Evolutionary conservation across 495 filamentous ascomycete genomes (phyloP).

Genomic region (Friedmanniomyces endolithicus): DNA sequence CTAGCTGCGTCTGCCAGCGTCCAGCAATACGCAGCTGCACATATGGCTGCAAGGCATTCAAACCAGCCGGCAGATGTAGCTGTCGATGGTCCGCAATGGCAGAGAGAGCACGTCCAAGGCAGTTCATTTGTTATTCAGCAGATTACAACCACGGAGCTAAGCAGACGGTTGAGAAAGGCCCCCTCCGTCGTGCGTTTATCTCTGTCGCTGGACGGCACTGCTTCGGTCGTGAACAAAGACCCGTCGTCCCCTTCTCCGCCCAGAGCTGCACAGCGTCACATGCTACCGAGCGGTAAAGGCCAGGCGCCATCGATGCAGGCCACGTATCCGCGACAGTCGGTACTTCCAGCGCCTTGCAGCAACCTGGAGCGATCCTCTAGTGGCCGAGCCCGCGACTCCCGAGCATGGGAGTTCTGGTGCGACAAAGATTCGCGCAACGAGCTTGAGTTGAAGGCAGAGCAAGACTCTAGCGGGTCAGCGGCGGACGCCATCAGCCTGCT

Average conservation of each 20-base stretch:
- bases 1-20: too few relatives aligned
- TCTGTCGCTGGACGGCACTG: constrained; percentile 69
- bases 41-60: too few relatives aligned
- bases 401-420: constrained; percentile 74
- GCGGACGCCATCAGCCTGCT: constrained; percentile 57
- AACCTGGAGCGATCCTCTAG: constrained; percentile 23
- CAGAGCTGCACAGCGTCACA: constrained; percentile 14
- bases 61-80: too few relatives aligned
- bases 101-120: not conserved
- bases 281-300: too few relatives aligned
- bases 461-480: constrained; percentile 58
- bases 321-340: not conserved
- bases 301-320: not conserved
- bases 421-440: constrained; percentile 60
- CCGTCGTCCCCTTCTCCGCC: constrained; percentile 61
- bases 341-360: not conserved
- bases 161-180: constrained; percentile 19
- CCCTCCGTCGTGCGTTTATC: constrained; percentile 51
- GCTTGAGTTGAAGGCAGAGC: constrained; percentile 57
- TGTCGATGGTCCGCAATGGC: not conserved
- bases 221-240: constrained; percentile 57
- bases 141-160: not conserved
- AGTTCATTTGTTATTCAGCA: not conserved
- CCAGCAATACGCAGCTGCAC: too few relatives aligned
- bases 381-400: constrained; percentile 69